phyloP scores from a whole-genome alignment of 805 yeast species.

The Candida arabinofermentans region DNA sequence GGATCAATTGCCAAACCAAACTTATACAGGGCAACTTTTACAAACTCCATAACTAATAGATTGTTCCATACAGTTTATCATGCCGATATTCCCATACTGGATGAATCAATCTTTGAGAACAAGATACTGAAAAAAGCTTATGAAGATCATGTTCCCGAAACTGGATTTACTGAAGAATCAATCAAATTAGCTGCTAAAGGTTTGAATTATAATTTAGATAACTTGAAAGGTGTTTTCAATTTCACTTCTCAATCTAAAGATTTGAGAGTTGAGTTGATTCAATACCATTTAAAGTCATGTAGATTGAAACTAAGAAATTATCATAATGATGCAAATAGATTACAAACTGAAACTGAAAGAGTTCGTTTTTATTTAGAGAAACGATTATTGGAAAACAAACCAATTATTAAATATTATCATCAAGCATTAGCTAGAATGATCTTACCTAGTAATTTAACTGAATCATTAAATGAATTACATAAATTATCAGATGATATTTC shows the following conservation, averaged over 20 bases:
- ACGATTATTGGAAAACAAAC: conserved; percentile 50
- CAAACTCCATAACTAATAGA: no score
- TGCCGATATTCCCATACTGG: conserved; percentile 34
- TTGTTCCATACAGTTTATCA: conserved; percentile 35
- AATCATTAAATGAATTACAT: conserved; percentile 64
- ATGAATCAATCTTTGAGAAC: conserved; percentile 34
- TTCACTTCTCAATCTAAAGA: conserved; percentile 27
- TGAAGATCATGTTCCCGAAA: conserved; percentile 35
- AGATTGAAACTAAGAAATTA: conserved; percentile 35
- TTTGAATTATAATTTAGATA: conserved; percentile 37
- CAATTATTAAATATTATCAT: conserved; percentile 40
- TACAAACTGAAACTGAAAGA: conserved; percentile 20
- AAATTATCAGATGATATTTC: conserved; percentile 79
- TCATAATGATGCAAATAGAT: conserved; percentile 20
- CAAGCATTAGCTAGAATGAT: conserved; percentile 58
- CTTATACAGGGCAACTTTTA: neutral
- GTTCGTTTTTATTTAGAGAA: conserved; percentile 33
- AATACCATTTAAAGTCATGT: conserved; percentile 43
- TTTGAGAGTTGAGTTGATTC: conserved; percentile 38
- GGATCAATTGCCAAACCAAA: neutral
- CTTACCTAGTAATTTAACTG: conserved; percentile 55
- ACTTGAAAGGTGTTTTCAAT: conserved; percentile 37
- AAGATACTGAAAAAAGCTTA: conserved; percentile 32
- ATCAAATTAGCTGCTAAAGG: conserved; percentile 41
- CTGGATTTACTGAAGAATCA: conserved; percentile 41